Base-by-base conservation (phyloP, 495 filamentous ascomycete species). In the Penicillium coprophilum region DNA sequence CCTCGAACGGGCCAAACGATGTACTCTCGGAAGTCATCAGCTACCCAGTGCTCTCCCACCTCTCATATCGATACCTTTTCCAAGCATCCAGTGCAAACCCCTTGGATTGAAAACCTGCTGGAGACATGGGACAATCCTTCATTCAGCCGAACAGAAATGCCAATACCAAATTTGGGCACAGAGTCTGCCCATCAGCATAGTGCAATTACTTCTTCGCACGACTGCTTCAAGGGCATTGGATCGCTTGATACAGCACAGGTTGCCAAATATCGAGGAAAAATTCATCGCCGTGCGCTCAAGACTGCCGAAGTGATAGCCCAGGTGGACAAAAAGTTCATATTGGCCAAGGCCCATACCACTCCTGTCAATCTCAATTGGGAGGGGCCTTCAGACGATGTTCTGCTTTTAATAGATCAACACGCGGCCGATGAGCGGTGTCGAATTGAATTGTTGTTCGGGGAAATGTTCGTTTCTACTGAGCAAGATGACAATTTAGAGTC, bases 371-470 rank as follows among this genome's bases (percentile, higher is more conserved):
- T 11, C 20, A 27, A 7, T 23, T 30, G 23, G 23, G 48, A 46
- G 11, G 7, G 34, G 39, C 32, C 57, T 21, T 20, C 46, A 11
- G 50, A 61, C 19, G 43, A 30, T 43, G 50, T 83, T 11, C 74
- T 98, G 1, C 80, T 95, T 0, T 77, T 97, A 10, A 81, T 98
- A 43, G 94, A 98, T 67, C 94, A 98, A 62, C 94, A 98, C 67
- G 94, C 94, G 10, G 94, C 93, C 1, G 91, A 95, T 70, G 94
- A 98, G 70, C 81, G 94, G 19, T 87, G 88, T 63, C 83, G 87
- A 6, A 82, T 97, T 8, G 94, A 98, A 69, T 65, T 65, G 0
- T 77, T 98, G 0, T 74, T 89, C 36, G 54, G 64, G 19, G 81
- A 85, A 10, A 68, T 73, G 45, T 68, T 75, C n/a, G 24, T 59